Percentiles rank a stretch among this genome's conserved stretches.
Conservation (phyloP, 1,284 basidiomycete genomes). For the Austroboletus novae-zelandiae region DNA sequence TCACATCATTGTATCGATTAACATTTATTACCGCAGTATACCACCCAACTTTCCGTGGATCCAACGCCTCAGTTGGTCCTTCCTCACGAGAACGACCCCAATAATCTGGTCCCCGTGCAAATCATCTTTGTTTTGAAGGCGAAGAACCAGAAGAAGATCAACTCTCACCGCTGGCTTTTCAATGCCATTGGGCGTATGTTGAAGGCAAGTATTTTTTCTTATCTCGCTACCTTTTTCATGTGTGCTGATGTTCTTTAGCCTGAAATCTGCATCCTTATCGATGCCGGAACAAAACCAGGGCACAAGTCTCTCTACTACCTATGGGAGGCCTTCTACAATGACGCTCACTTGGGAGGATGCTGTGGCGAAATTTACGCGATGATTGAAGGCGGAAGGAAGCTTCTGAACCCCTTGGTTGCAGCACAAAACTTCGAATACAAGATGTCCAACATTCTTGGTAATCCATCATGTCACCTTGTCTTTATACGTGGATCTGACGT, state of each 20-base stretch:
- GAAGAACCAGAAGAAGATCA: constrained; percentile 98
- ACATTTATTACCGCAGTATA: constrained; percentile 56
- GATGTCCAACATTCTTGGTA: constrained; percentile 92
- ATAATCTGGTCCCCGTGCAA: constrained; percentile 93
- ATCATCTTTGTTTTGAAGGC: constrained; percentile 95
- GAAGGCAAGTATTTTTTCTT: constrained; percentile 43
- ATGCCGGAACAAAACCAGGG: constrained; percentile 95
- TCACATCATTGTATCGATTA: constrained; percentile 1
- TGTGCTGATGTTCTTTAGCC: constrained; percentile 48
- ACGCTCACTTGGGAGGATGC: constrained; percentile 72
- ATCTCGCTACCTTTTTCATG: constrained; percentile 7
- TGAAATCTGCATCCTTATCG: constrained; percentile 87
- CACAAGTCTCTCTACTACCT: constrained; percentile 97
- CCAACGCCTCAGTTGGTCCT: constrained; percentile 86
- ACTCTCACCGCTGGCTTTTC: constrained; percentile 97
- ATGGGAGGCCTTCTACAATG: constrained; percentile 90
- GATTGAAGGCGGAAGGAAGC: constrained; percentile 89
- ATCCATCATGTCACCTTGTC: constrained; percentile 10
- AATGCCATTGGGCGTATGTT: constrained; percentile 90
- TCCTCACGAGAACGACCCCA: constrained; percentile 83
- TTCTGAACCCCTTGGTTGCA: constrained; percentile 91
- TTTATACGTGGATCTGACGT: constrained; percentile 5
- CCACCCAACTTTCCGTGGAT: constrained; percentile 90
- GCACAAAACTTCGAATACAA: constrained; percentile 99
- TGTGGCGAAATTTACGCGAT: constrained; percentile 94